Evolutionary conservation across 805 yeast genomes (phyloP).

Genomic region (Wickerhamomyces rabaulensis): DNA sequence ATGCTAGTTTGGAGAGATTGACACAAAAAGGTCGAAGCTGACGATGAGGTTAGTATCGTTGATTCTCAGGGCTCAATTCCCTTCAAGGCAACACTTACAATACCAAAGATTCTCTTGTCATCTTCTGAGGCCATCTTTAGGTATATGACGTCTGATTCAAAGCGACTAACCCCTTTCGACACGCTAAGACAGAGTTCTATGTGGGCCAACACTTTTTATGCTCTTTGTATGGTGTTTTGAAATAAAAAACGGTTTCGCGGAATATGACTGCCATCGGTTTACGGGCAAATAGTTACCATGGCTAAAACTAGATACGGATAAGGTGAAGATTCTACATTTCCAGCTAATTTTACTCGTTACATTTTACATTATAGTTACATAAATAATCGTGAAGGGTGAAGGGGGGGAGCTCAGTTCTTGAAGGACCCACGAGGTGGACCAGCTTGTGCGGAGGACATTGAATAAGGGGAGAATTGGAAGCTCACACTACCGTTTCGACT

Average conservation of each 20-base stretch:
- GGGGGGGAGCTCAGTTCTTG: background rate
- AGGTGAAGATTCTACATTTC: background rate
- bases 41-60: slow-evolving; percentile 4
- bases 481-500: background rate
- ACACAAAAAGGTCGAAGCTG: slow-evolving; percentile 39
- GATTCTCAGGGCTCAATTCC: background rate
- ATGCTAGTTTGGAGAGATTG: slow-evolving; percentile 36
- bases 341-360: background rate
- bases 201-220: no score
- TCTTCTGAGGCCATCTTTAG: slow-evolving; percentile 7
- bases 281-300: background rate
- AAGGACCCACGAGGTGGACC: background rate
- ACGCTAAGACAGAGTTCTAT: no score
- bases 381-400: background rate
- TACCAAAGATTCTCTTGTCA: slow-evolving; percentile 14
- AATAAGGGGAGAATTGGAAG: background rate
- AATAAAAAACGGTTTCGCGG: background rate
- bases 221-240: no score
- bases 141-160: no score
- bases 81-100: slow-evolving; percentile 6
- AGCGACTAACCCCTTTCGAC: no score
- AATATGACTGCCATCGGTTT: background rate
- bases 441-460: background rate
- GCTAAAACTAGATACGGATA: no score
- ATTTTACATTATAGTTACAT: background rate